These are phyloP conservation scores for Aquilaria yunnanensis DNA, from an alignment of 345 rosid genomes.

Conservation along the genomic window DNA sequence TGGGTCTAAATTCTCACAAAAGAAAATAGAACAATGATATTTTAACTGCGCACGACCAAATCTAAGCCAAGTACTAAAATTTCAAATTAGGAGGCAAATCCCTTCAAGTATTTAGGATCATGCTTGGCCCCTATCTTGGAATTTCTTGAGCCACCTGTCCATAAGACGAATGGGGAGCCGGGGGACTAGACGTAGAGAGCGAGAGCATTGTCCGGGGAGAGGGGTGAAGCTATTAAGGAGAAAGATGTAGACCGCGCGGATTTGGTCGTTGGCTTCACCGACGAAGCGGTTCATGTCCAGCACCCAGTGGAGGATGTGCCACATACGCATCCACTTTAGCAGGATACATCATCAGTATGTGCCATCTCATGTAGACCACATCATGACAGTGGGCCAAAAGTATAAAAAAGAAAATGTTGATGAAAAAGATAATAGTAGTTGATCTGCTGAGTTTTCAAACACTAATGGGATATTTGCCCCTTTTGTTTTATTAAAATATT, in stretches of 20 bases:
- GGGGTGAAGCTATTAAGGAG: constrained; percentile 69
- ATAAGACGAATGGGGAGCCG: constrained; percentile 69
- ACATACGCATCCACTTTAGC: too few relatives aligned
- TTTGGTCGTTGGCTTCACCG: constrained; percentile 81
- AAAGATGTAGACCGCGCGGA: constrained; percentile 79
- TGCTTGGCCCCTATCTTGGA: constrained; percentile 83
- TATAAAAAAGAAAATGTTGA: too few relatives aligned
- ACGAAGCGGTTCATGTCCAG: constrained; percentile 98
- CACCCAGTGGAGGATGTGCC: constrained; percentile 72
- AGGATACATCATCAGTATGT: too few relatives aligned
- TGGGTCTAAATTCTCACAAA: too few relatives aligned
- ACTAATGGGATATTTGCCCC: too few relatives aligned
- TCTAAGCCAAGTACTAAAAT: too few relatives aligned
- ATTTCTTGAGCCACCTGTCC: constrained; percentile 96
- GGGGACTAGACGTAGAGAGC: constrained; percentile 90
- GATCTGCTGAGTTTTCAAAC: too few relatives aligned
- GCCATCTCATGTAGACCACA: too few relatives aligned
- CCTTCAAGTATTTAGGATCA: constrained; percentile 76
- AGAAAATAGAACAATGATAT: too few relatives aligned
- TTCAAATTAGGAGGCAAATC: constrained; percentile 47
- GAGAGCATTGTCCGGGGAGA: constrained; percentile 79
- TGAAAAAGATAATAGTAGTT: too few relatives aligned
- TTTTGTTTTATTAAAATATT: too few relatives aligned
- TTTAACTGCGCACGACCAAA: background rate
- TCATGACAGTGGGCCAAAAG: too few relatives aligned